Percentiles rank a stretch among this genome's conserved stretches.
Conservation (phyloP, 352 stramenopile genomes). For the Globisporangium sylvaticum region DNA sequence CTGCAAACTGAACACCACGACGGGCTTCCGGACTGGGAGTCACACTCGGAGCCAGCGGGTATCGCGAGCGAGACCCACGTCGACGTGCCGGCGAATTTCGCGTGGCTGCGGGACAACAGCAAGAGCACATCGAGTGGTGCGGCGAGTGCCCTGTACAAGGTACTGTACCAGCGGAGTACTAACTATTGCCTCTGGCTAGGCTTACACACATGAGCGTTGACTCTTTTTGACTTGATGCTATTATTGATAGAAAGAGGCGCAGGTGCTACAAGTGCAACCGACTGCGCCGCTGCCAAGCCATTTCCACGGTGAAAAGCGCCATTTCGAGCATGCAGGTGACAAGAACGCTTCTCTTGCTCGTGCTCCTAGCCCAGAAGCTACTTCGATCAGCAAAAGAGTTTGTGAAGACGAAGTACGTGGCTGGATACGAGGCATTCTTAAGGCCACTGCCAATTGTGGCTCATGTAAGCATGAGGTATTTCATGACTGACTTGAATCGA, state of each 20-base stretch:
- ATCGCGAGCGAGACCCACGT: slow-evolving; percentile 21
- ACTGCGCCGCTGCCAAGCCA: not conserved
- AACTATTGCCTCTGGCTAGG: not conserved
- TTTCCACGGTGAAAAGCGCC: not conserved
- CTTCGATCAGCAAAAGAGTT: too few relatives aligned
- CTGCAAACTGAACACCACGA: slow-evolving; percentile 40
- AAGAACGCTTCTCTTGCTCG: not conserved
- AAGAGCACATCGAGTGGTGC: not conserved
- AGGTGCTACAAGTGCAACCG: not conserved
- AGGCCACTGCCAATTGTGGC: not conserved
- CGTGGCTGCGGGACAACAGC: slow-evolving; percentile 25
- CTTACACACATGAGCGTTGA: not conserved
- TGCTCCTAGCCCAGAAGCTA: not conserved
- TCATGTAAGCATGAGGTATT: not conserved
- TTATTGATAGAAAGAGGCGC: slow-evolving; percentile 2
- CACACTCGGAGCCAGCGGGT: slow-evolving; percentile 32
- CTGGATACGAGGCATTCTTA: not conserved
- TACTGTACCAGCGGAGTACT: not conserved
- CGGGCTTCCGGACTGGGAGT: slow-evolving; percentile 43
- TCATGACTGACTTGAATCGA: not conserved
- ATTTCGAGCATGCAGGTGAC: not conserved
- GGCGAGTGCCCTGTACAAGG: not conserved
- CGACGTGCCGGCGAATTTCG: slow-evolving; percentile 42
- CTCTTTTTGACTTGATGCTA: not conserved
- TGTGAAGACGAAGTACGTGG: not conserved